phyloP scores from a whole-genome alignment of 129 eudicot genomes.

The Silybum marianum region DNA sequence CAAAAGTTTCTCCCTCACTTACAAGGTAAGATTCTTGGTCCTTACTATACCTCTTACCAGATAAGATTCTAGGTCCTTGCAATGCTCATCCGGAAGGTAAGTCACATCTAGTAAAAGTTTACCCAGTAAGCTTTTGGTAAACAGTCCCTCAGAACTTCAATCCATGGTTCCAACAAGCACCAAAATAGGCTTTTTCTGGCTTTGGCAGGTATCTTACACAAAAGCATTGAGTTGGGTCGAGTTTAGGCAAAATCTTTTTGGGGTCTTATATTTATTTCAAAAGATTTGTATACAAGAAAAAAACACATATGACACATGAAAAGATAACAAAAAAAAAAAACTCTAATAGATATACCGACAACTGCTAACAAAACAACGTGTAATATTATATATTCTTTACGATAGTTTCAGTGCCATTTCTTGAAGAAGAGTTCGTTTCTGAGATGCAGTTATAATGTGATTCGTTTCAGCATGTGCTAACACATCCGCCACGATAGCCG shows the following conservation, averaged over 20 bases:
- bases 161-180: not conserved
- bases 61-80: no score
- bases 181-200: not conserved
- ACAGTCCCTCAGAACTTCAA: not conserved
- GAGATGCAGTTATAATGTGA: constrained; percentile 73
- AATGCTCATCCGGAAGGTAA: no score
- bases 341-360: constrained; percentile 21
- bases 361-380: not conserved
- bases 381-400: constrained; percentile 26
- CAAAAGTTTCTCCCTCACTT: no score
- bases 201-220: not conserved
- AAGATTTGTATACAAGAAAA: constrained; percentile 28
- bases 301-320: not conserved
- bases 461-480: constrained; percentile 91
- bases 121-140: no score
- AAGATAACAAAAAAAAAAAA: not conserved
- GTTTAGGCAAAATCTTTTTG: constrained; percentile 18
- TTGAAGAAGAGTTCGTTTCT: constrained; percentile 91
- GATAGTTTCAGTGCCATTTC: constrained; percentile 92
- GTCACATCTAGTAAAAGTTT: no score
- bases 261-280: constrained; percentile 21
- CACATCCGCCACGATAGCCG: constrained; percentile 89
- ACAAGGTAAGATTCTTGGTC: no score
- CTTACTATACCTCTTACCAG: no score
- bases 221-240: not conserved